A percentile compares a stretch with the other conserved stretches of the same genome.
Conservation (phyloP, 208 protist species). For the Leishmania mexicana region DNA sequence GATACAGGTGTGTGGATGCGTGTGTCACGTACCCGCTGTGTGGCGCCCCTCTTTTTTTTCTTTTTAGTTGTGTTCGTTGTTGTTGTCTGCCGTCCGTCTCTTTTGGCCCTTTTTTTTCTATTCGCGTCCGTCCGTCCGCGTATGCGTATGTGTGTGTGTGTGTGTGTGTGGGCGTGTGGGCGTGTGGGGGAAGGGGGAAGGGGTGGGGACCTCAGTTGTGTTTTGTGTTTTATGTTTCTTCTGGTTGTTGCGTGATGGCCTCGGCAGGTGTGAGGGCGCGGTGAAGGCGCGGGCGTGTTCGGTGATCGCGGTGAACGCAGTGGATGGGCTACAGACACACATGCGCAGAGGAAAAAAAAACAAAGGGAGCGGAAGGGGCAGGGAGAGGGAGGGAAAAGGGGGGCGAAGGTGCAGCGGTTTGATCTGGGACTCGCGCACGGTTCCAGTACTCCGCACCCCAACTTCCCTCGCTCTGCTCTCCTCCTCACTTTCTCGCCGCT, state of each 20-base stretch:
- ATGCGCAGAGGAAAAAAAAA: neutral
- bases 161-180: neutral
- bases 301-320: neutral
- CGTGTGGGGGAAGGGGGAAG: too few species aligned
- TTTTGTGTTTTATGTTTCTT: neutral
- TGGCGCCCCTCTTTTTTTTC: too few species aligned
- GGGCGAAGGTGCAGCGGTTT: neutral
- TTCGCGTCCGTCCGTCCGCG: too few species aligned
- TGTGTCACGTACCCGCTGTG: neutral
- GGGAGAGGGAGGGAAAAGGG: neutral
- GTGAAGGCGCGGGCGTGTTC: neutral
- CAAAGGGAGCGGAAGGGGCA: neutral
- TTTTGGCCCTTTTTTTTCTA: too few species aligned
- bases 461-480: neutral
- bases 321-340: neutral
- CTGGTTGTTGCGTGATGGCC: neutral
- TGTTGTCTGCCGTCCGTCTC: too few species aligned
- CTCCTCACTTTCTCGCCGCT: neutral
- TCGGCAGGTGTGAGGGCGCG: neutral
- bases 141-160: neutral
- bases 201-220: too few species aligned
- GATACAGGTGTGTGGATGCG: neutral
- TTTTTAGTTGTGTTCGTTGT: too few species aligned
- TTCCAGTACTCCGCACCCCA: neutral
- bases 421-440: neutral